Conservation (phyloP, 2,329 filamentous ascomycete genomes). For the Hypoxylon sp. region DNA sequence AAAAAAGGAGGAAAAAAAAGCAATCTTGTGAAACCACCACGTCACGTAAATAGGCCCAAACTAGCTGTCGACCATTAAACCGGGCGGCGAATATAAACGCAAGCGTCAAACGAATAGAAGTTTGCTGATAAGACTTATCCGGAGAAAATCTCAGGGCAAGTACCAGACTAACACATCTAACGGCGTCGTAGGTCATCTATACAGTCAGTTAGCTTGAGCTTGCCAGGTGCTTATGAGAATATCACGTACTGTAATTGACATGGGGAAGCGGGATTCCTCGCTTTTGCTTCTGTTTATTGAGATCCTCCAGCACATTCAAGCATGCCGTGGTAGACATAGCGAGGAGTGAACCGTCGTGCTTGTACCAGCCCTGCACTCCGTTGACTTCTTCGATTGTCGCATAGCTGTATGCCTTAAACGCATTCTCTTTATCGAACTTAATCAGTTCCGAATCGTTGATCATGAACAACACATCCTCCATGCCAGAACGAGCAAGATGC, state of each 20-base stretch:
- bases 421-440: neutral
- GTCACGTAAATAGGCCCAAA: neutral
- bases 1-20: neutral
- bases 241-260: neutral
- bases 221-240: neutral
- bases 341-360: neutral
- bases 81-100: neutral
- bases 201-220: neutral
- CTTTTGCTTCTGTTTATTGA: too few species aligned
- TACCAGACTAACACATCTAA: neutral
- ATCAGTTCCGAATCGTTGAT: neutral
- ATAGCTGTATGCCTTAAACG: neutral
- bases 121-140: neutral
- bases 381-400: neutral
- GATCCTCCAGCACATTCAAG: too few species aligned
- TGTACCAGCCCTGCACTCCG: neutral
- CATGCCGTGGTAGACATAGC: neutral
- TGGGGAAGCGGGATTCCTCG: neutral
- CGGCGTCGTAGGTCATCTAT: neutral
- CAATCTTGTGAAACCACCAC: neutral
- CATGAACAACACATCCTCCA: neutral
- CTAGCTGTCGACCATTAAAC: neutral
- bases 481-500: neutral
- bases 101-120: neutral
- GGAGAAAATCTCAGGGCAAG: neutral